Base-by-base conservation (phyloP, 169 alveolate genomes). In the Eimeria sp. region DNA sequence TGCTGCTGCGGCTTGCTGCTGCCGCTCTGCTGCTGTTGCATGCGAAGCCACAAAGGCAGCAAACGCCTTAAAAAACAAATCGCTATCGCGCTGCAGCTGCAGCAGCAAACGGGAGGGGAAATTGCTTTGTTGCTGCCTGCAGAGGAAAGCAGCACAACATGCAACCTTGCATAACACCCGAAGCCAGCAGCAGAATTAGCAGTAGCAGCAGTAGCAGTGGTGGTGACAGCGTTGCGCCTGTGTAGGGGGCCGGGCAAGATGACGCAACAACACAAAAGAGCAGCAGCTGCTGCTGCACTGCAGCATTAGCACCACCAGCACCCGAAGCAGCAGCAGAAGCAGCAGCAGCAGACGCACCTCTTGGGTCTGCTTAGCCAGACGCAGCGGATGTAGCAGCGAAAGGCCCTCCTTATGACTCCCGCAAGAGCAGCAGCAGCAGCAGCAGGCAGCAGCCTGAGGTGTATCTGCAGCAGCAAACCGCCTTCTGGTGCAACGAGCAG, bases 1-100 rank as follows among this genome's bases (percentile, higher is more conserved):
- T 72, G 83, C 83, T 61, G 70, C 70, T 61, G 70, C 70, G 20
- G 70, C 70, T 61, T 61, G 70, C 49, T 27, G 83, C 45, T 72
- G 45, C 83, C 45, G 10, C 83, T 54, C 61, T 54, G 61, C 61
- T 54, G 61, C 61, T 54, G 61, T 14, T 54, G 61, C 61, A 54
- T 54, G 61, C 61, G 61, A 54, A 0, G 61, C 61, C 61, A 54
- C 61, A 67, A 67, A 67, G 30, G 78, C 11, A 13, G 78, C 13
- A 67, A 67, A 67, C 25, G 78, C 78, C 78, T 67, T 67, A 18
- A 67, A 67, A 25, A 67, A 18, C 27, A 67, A 30, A 25, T 30
- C 78, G 4, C 78, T 67, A 25, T 67, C 78, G 11, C 78, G 78
- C 78, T 67, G 78, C 78, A 67, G 78, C 78, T 67, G 78, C 78